Evolutionary conservation across 2,329 filamentous ascomycete species (phyloP).

Genomic region (Hirsutella rhossiliensis): DNA sequence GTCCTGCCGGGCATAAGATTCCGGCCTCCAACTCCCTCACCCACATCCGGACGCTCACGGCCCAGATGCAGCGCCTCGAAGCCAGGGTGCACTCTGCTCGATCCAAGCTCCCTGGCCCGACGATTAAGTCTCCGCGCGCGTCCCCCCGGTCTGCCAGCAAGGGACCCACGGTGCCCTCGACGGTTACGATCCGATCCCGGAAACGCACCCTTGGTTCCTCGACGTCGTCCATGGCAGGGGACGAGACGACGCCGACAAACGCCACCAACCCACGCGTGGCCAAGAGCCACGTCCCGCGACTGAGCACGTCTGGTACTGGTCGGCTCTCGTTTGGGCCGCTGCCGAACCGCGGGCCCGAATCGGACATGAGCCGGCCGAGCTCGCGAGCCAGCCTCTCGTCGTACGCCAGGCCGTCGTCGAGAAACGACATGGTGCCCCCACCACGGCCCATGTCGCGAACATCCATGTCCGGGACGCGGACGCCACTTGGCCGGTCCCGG

Average conservation of each 20-base stretch:
- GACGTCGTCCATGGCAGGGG: slow-evolving; percentile 35
- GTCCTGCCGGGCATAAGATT: slow-evolving; percentile 36
- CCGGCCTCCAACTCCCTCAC: slow-evolving; percentile 62
- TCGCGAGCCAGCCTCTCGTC: slow-evolving; percentile 56
- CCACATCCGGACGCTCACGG: slow-evolving; percentile 87
- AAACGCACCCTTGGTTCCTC: slow-evolving; percentile 53
- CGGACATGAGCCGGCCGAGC: slow-evolving; percentile 47
- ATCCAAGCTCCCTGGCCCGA: slow-evolving; percentile 79
- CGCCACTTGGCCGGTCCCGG: slow-evolving; percentile 56
- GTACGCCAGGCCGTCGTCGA: slow-evolving; percentile 40
- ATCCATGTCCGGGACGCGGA: slow-evolving; percentile 47
- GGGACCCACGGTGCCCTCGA: slow-evolving; percentile 27
- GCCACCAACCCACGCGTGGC: slow-evolving; percentile 14
- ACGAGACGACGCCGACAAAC: slow-evolving; percentile 38
- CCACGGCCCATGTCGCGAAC: slow-evolving; percentile 54
- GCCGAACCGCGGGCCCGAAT: slow-evolving; percentile 40
- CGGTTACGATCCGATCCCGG: slow-evolving; percentile 53
- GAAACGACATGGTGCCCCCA: slow-evolving; percentile 38
- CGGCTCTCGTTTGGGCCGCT: slow-evolving; percentile 52
- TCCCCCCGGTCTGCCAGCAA: slow-evolving; percentile 49
- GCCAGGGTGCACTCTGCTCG: slow-evolving; percentile 83
- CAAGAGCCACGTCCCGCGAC: slow-evolving; percentile 41
- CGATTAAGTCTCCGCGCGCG: slow-evolving; percentile 62
- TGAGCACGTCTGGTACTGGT: slow-evolving; percentile 50
- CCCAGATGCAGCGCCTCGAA: slow-evolving; percentile 94